phyloP scores from a whole-genome alignment of 2,329 filamentous ascomycete species.

The Colletotrichum liriopes region DNA sequence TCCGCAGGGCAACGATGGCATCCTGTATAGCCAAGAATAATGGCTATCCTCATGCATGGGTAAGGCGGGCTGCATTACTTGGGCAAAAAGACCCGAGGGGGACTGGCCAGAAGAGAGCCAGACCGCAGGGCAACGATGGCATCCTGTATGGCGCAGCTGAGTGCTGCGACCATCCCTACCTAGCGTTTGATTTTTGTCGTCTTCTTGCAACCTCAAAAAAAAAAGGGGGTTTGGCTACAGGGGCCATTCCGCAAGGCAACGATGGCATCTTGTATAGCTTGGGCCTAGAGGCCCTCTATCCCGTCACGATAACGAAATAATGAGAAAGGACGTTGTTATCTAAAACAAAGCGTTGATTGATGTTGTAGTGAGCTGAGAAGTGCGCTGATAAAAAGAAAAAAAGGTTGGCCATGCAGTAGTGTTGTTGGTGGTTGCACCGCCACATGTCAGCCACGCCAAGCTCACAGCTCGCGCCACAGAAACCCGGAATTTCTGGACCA shows the following conservation, averaged over 20 bases:
- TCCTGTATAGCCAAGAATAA: slow-evolving; percentile 44
- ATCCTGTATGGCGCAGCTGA: slow-evolving; percentile 39
- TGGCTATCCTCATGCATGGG: slow-evolving; percentile 27
- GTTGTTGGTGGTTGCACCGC: slow-evolving; percentile 2
- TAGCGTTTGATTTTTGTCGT: slow-evolving; percentile 25
- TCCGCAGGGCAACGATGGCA: slow-evolving; percentile 51
- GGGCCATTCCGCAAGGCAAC: slow-evolving; percentile 43
- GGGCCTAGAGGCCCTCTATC: slow-evolving; percentile 28
- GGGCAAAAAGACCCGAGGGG: slow-evolving; percentile 17
- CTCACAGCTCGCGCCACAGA: slow-evolving; percentile 18
- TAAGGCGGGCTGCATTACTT: slow-evolving; percentile 2
- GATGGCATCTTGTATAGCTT: slow-evolving; percentile 44
- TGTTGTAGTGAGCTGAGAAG: neutral
- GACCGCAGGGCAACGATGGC: slow-evolving; percentile 44
- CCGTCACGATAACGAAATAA: slow-evolving; percentile 25
- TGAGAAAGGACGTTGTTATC: slow-evolving; percentile 3
- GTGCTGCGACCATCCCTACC: slow-evolving; percentile 31
- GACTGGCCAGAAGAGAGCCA: slow-evolving; percentile 40
- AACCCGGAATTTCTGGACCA: slow-evolving; percentile 1
- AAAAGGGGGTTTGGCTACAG: slow-evolving; percentile 35
- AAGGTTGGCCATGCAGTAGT: neutral
- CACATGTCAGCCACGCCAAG: slow-evolving; percentile 19
- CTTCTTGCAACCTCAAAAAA: slow-evolving; percentile 4
- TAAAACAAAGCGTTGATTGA: neutral
- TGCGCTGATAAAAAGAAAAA: neutral